These are phyloP conservation scores for Graphiopsis chlorocephala DNA, from an alignment of 2,329 filamentous ascomycete species.

Conservation along the genomic window DNA sequence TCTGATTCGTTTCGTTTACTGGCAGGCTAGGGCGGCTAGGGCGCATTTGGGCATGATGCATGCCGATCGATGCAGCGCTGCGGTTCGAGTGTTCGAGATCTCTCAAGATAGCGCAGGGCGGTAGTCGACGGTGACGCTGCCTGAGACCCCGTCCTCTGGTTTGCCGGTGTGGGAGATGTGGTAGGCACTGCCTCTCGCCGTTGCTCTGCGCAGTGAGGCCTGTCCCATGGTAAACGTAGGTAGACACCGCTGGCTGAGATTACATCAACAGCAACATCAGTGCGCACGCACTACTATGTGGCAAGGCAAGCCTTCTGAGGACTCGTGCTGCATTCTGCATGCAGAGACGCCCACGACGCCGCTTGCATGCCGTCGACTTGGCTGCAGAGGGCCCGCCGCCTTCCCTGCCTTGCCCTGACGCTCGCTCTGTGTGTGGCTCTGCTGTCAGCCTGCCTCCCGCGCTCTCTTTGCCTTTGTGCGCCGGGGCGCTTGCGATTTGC, in stretches of 20 bases:
- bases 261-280: not conserved
- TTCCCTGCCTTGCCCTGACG: constrained; percentile 6
- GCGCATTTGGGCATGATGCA: not conserved
- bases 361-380: constrained; percentile 13
- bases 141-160: constrained; percentile 4
- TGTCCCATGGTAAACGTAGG: not conserved
- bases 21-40: not conserved
- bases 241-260: not conserved
- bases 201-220: constrained; percentile 6
- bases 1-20: not conserved
- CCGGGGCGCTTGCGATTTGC: constrained; percentile 2
- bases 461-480: not conserved
- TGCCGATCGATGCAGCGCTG: constrained; percentile 10
- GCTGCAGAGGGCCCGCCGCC: constrained; percentile 8
- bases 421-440: not conserved
- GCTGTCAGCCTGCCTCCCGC: not conserved
- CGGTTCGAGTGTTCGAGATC: constrained; percentile 10
- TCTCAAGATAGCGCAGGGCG: constrained; percentile 7
- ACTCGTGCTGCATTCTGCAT: constrained; percentile 4
- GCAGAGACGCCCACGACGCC: constrained; percentile 11
- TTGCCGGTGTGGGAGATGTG: not conserved
- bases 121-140: not conserved
- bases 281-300: not conserved
- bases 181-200: not conserved
- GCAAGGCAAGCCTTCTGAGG: not conserved